A percentile compares a stretch with the other conserved stretches of the same genome.
Conservation (phyloP, 345 rosid species). For the Luvunga scandens region DNA sequence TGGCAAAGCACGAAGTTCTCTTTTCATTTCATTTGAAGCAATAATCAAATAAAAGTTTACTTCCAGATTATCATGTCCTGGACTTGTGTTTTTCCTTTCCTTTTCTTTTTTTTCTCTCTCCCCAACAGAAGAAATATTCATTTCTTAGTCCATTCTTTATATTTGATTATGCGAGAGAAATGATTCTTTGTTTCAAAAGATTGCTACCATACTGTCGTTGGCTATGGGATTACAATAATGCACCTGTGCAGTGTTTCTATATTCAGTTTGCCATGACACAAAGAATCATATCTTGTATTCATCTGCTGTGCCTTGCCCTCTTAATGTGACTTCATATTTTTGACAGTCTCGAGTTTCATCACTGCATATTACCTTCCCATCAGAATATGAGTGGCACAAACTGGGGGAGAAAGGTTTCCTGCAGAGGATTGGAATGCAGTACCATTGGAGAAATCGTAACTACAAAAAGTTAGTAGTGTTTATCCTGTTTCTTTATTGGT, state of each 20-base stretch:
- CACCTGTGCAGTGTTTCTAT: too few relatives aligned
- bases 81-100: background rate
- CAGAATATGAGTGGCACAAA: conserved; percentile 74
- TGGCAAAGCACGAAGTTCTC: background rate
- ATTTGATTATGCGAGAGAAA: too few relatives aligned
- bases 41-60: background rate
- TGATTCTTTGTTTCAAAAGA: too few relatives aligned
- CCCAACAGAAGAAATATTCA: background rate
- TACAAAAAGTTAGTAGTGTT: conserved; percentile 57
- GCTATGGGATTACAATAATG: background rate
- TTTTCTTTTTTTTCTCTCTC: too few relatives aligned
- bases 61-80: background rate
- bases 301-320: conserved; percentile 6
- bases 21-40: background rate
- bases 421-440: conserved; percentile 92
- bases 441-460: conserved; percentile 87
- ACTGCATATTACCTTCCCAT: conserved; percentile 77
- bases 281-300: too few relatives aligned
- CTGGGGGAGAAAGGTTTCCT: conserved; percentile 69
- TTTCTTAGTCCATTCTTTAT: background rate
- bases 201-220: background rate
- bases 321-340: conserved; percentile 15
- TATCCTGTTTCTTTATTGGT: background rate
- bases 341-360: conserved; percentile 78
- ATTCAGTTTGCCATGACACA: too few relatives aligned